These are phyloP conservation scores for Cutaneotrichosporon cutaneum DNA, from an alignment of 1,284 basidiomycete species.

Conservation along the genomic window DNA sequence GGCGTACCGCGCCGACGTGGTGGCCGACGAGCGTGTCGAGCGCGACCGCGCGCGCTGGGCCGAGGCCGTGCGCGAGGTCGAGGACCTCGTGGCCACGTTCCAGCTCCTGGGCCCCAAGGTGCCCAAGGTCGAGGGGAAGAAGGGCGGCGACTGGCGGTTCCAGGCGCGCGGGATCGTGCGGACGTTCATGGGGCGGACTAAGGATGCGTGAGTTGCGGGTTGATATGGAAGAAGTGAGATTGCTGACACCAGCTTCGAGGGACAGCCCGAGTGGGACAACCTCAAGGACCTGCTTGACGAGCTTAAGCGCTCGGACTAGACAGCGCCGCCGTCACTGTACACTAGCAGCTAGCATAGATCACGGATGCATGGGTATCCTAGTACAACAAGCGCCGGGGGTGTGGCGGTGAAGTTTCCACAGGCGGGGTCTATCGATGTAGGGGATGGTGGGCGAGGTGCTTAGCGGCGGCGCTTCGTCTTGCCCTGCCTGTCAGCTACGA, in stretches of 20 bases:
- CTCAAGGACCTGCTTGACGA: conserved; percentile 60
- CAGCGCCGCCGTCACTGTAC: not conserved
- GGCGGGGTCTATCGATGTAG: not conserved
- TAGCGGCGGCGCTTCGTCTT: conserved; percentile 34
- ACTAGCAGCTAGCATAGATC: conserved; percentile 7
- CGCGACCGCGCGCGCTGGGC: conserved; percentile 66
- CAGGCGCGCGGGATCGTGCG: conserved; percentile 84
- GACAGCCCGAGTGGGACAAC: conserved; percentile 76
- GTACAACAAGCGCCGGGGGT: conserved; percentile 16
- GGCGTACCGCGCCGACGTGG: conserved; percentile 73
- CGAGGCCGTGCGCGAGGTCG: conserved; percentile 71
- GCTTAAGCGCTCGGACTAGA: conserved; percentile 41
- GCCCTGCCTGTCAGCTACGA: conserved; percentile 21
- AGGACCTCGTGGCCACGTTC: conserved; percentile 78
- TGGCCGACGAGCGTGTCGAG: conserved; percentile 64
- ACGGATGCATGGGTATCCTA: conserved; percentile 21
- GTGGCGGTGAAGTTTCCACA: not conserved
- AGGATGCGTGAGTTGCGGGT: conserved; percentile 52
- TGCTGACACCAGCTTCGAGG: conserved; percentile 62
- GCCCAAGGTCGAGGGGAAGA: conserved; percentile 52
- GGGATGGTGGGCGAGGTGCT: not conserved
- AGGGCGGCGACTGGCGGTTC: conserved; percentile 67
- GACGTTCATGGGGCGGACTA: conserved; percentile 74
- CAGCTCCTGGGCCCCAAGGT: conserved; percentile 75
- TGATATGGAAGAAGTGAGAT: too few relatives aligned